Conservation (phyloP, 805 yeast species). For the Sungouiozyma ichnusensis region DNA sequence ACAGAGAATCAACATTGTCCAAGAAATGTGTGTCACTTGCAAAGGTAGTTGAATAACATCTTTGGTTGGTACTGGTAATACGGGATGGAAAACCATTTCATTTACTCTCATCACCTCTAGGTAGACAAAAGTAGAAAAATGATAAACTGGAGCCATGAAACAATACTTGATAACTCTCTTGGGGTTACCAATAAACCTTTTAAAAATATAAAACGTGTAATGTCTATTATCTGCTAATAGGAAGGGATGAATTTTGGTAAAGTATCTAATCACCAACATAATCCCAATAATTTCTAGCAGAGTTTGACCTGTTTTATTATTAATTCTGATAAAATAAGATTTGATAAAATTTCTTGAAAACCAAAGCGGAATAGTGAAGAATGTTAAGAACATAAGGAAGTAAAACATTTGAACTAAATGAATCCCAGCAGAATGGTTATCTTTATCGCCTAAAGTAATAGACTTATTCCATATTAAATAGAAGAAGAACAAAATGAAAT, state of each 20-base stretch:
- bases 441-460: constrained; percentile 84
- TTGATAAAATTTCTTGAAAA: constrained; percentile 34
- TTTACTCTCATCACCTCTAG: constrained; percentile 29
- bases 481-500: constrained; percentile 40
- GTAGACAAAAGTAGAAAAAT: constrained; percentile 38
- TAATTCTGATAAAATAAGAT: constrained; percentile 30
- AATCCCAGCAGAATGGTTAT: constrained; percentile 61
- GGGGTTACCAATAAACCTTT: constrained; percentile 41
- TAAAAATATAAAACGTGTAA: constrained; percentile 78
- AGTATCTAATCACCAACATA: constrained; percentile 39
- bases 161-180: constrained; percentile 37
- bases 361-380: constrained; percentile 74
- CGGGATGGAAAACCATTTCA: constrained; percentile 29
- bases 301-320: constrained; percentile 21
- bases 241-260: constrained; percentile 80
- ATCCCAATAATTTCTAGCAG: constrained; percentile 30
- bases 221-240: constrained; percentile 91
- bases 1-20: constrained; percentile 42
- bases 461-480: constrained; percentile 69
- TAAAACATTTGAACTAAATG: constrained; percentile 80
- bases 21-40: constrained; percentile 37
- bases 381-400: constrained; percentile 50
- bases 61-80: constrained; percentile 30
- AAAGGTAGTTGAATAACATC: constrained; percentile 28
- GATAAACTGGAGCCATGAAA: constrained; percentile 58